phyloP scores from a whole-genome alignment of 192 early-diverging fungal species.

The Bifiguratus adelaidae region DNA sequence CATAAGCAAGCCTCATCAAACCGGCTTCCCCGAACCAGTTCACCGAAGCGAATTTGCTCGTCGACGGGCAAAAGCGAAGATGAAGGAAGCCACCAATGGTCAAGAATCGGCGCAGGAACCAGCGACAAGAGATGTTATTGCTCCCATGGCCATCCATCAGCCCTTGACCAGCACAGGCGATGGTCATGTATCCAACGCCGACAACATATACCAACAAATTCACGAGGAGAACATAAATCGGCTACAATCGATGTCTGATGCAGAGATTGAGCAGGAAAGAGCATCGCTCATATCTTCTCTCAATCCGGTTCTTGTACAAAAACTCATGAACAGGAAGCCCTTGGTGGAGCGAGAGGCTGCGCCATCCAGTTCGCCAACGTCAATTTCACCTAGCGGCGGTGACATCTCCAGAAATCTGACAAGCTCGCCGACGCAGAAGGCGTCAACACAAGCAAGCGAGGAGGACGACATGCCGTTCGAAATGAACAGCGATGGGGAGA shows the following conservation, averaged over 20 bases:
- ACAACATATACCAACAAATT: slow-evolving; percentile 33
- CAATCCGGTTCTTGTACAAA: slow-evolving; percentile 50
- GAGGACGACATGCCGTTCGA: not conserved
- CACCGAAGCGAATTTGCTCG: slow-evolving; percentile 23
- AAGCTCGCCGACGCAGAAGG: no score
- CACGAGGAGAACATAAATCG: slow-evolving; percentile 37
- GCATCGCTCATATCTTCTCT: slow-evolving; percentile 53
- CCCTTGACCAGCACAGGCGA: no score
- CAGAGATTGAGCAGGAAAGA: slow-evolving; percentile 59
- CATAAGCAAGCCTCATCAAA: not conserved
- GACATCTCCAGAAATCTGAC: slow-evolving; percentile 4
- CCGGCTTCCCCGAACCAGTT: slow-evolving; percentile 24
- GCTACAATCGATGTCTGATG: slow-evolving; percentile 51
- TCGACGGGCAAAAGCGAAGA: slow-evolving; percentile 3
- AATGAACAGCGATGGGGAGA: slow-evolving; percentile 1
- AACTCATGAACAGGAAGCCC: slow-evolving; percentile 31
- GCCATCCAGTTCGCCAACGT: no score
- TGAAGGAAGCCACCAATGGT: no score
- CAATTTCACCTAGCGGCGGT: no score
- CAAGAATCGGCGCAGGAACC: no score
- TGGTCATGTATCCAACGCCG: no score
- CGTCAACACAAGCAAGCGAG: no score
- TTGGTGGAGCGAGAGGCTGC: slow-evolving; percentile 10
- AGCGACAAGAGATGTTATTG: no score
- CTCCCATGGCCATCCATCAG: no score